Evolutionary conservation across 805 yeast species (phyloP), one percentile per base, ranked within the genome.

Genomic region (Saccharomycopsis lassenensis): DNA sequence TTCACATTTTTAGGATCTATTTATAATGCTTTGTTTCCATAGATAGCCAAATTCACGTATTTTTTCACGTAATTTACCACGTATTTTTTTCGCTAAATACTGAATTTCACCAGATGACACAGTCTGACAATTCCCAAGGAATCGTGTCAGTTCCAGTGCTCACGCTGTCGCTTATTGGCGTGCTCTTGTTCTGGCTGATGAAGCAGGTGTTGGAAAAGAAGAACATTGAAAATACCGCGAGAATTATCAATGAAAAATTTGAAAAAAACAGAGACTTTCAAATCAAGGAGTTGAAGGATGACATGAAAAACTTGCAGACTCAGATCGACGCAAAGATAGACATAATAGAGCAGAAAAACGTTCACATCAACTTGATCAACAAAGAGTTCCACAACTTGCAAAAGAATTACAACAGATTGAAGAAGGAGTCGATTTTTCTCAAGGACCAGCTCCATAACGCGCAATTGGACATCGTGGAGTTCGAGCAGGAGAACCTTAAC

Each of bases 221-320:
- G 18, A 29, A 28, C 5, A 16, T 40, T 17, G 40, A 40, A 23
- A 33, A 6, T 50, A 52, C 27, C 46, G 49, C 27, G 43, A 41
- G 12, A 12, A 28, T 29, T 4, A 7, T 65, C 33, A 50, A 62
- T 4, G 60, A 56, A 5, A 55, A 57, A 22, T 42, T 63, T 11
- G 48, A 45, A 21, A 28, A 39, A 3, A 50, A 48, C 7, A 33
- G 37, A 22, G 41, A 35, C 8, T 16, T 29, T 12, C 38, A 39
- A 23, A 29, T 38, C 30, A 30, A 33, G 11, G 39, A 40, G 18
- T 16, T 41, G 7, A 39, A 35, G 19, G 39, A 33, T 4, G 37
- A 31, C 4, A 35, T 35, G 7, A 39, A 41, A 21, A 24, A 8
- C 12, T 19, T 41, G 6, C 38, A 41, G 24, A 12, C 23, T 11